These are phyloP conservation scores for Colletotrichum sp. DNA, from an alignment of 2,329 filamentous ascomycete genomes.

Conservation along the genomic window DNA sequence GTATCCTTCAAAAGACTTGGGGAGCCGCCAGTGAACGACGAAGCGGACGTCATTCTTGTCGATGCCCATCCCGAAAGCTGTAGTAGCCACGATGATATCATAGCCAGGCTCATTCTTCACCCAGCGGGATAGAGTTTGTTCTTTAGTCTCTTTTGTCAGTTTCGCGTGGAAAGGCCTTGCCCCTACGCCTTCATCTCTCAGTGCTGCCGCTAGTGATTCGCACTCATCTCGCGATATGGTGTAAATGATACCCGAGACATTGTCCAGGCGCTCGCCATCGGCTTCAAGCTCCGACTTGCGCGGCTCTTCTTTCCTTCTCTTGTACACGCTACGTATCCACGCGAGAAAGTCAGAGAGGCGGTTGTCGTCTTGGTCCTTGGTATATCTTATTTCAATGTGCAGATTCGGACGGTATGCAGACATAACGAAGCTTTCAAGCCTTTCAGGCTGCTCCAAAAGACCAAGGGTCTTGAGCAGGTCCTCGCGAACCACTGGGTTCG, in stretches of 20 bases:
- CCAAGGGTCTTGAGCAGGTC: slow-evolving; percentile 82
- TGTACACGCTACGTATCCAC: slow-evolving; percentile 79
- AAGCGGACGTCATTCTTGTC: slow-evolving; percentile 96
- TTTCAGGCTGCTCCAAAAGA: slow-evolving; percentile 62
- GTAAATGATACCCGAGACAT: slow-evolving; percentile 81
- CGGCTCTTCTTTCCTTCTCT: slow-evolving; percentile 65
- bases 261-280: slow-evolving; percentile 60
- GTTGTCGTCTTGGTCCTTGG: slow-evolving; percentile 74
- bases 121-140: slow-evolving; percentile 74
- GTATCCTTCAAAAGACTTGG: slow-evolving; percentile 94
- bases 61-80: slow-evolving; percentile 97
- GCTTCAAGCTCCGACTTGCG: slow-evolving; percentile 64
- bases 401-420: slow-evolving; percentile 85
- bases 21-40: slow-evolving; percentile 92
- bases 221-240: slow-evolving; percentile 78
- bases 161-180: slow-evolving; percentile 77
- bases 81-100: slow-evolving; percentile 93
- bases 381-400: slow-evolving; percentile 89
- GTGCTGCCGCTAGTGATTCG: slow-evolving; percentile 69
- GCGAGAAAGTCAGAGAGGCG: slow-evolving; percentile 75
- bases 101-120: slow-evolving; percentile 77
- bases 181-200: slow-evolving; percentile 72
- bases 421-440: slow-evolving; percentile 79
- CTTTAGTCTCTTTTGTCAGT: slow-evolving; percentile 70
- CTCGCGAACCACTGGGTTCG: slow-evolving; percentile 78